phyloP scores from a whole-genome alignment of 768 basidiomycete genomes.

The Pisolithus marmoratus region DNA sequence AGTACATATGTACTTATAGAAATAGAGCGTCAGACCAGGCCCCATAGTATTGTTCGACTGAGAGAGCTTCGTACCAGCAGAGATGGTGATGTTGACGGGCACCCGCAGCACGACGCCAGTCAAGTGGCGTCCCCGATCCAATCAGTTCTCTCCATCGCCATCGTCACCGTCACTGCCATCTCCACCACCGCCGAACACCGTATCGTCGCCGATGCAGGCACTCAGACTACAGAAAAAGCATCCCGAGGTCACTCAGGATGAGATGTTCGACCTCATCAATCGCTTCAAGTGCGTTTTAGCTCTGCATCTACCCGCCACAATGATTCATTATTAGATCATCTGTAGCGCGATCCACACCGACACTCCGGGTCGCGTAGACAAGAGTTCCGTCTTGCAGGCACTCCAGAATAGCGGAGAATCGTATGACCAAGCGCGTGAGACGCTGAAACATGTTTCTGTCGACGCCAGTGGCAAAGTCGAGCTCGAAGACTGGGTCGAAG shows the following conservation, averaged over 20 bases:
- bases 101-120: slow-evolving; percentile 5
- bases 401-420: slow-evolving; percentile 79
- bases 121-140: slow-evolving; percentile 6
- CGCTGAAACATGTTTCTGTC: slow-evolving; percentile 88
- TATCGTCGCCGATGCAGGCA: slow-evolving; percentile 57
- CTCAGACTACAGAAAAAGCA: slow-evolving; percentile 88
- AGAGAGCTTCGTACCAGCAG: neutral
- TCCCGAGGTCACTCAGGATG: slow-evolving; percentile 86
- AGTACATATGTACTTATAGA: neutral
- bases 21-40: neutral
- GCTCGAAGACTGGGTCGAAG: slow-evolving; percentile 98
- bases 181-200: slow-evolving; percentile 6
- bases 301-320: neutral
- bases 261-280: slow-evolving; percentile 91
- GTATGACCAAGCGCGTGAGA: slow-evolving; percentile 85
- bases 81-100: slow-evolving; percentile 5
- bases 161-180: neutral
- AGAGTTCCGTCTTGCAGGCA: slow-evolving; percentile 72
- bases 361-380: slow-evolving; percentile 77
- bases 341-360: slow-evolving; percentile 69
- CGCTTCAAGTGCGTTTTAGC: slow-evolving; percentile 83
- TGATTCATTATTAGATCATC: slow-evolving; percentile 2
- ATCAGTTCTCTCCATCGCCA: neutral
- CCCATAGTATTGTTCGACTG: neutral
- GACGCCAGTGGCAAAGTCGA: slow-evolving; percentile 96